Base-by-base conservation (phyloP, 257 asterid genomes). In the Ilex aquifolium region DNA sequence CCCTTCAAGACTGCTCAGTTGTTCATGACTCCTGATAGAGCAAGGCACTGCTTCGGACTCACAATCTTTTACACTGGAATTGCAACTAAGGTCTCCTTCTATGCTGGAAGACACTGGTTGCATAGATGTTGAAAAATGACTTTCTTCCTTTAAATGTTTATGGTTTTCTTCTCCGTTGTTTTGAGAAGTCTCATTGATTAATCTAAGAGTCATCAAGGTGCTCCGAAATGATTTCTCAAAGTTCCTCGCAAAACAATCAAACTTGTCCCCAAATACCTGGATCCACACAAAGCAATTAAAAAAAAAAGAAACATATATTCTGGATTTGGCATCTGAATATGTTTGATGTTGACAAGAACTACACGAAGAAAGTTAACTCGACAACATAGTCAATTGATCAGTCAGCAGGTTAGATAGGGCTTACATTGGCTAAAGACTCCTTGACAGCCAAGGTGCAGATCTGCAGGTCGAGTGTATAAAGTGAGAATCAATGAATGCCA, bases 391-490 rank as follows among this genome's bases (percentile, higher is more conserved):
- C 27, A 54, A 50, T 6, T 17, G 13, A 51, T 36, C 13, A 57
- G 52, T 48, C 49, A 44, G 59, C 36, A 57, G 53, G 56, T 62
- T 31, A 67, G 39, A 70, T 57, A 27, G 16, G 54, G 60, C 83
- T 78, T 78, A 78, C 83, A 68, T 71, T 74, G 48, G 69, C 57
- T 51, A 68, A 64, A 63, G 74, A 78, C 58, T 71, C 80, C 77
- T 79, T 81, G 66, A 91, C 88, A 10, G 95, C 95, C 83, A 76
- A 73, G 65, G 82, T 68, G 65, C 93, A 88, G 59, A 88, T 77
- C 98, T 91, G 83, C 75, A 66, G 67, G 67, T 8, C 49, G 65
- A 67, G 31, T 44, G 61, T 48, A 71, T 11, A 44, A 52, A 61
- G 14, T 44, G 53, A 58, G 59, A 63, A 67, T 44, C 40, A 71